A percentile compares a stretch with the other conserved stretches of the same genome.
phyloP scores from a whole-genome alignment of 2,329 filamentous ascomycete genomes.

The Trichoderma sp. region DNA sequence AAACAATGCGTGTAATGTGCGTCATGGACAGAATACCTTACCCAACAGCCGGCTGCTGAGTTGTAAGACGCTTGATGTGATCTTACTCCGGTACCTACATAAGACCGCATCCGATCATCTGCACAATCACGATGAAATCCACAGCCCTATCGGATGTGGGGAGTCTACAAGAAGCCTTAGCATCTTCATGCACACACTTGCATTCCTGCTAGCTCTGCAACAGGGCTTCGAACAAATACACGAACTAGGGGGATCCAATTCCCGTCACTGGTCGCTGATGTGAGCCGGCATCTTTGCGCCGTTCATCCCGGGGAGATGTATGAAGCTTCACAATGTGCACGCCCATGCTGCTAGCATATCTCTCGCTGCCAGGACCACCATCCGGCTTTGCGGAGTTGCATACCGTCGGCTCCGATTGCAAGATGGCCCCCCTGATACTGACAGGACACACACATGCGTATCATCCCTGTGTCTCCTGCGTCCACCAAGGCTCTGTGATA shows the following conservation, averaged over 20 bases:
- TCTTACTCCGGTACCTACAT: neutral
- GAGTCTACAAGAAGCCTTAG: neutral
- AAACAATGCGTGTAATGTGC: neutral
- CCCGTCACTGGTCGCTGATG: neutral
- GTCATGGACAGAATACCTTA: neutral
- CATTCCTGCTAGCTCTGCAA: neutral
- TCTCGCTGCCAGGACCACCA: neutral
- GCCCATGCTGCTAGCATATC: neutral
- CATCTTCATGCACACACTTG: neutral
- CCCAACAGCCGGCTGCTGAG: neutral
- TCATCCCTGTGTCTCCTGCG: neutral
- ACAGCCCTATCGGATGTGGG: slow-evolving; percentile 1
- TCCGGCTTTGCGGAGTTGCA: neutral
- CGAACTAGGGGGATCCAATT: neutral
- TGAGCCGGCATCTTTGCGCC: neutral
- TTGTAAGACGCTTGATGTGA: neutral
- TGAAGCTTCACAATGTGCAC: neutral
- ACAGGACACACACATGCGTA: neutral
- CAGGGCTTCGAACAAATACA: neutral
- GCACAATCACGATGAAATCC: neutral
- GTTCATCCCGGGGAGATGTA: neutral
- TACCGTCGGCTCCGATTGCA: neutral
- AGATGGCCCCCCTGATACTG: neutral
- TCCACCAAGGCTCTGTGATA: neutral
- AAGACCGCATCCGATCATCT: neutral